A percentile compares a stretch with the other conserved stretches of the same genome.
Conservation (phyloP, 108 stramenopile genomes). For the Seminavis robusta region DNA sequence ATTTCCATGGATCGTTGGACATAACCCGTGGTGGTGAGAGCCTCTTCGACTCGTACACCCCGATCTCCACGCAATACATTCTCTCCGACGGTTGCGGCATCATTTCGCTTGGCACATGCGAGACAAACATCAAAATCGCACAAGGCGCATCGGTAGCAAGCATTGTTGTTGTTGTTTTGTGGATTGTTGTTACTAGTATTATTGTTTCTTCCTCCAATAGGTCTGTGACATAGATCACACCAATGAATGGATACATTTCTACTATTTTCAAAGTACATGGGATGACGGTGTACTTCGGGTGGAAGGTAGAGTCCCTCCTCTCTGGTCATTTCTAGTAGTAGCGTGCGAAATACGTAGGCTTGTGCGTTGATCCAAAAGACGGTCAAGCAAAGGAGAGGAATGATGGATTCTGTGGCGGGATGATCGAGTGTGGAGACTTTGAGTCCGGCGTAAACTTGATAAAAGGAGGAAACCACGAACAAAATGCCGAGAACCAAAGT, state of each 20-base stretch:
- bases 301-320: conserved; percentile 30
- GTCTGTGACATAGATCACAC: conserved; percentile 38
- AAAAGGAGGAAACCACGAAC: conserved; percentile 23
- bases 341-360: conserved; percentile 19
- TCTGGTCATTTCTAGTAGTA: conserved; percentile 37
- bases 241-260: conserved; percentile 28
- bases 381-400: conserved; percentile 24
- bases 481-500: conserved; percentile 13
- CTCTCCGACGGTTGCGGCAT: conserved; percentile 37
- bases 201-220: no score
- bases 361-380: conserved; percentile 44
- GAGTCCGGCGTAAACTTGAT: conserved; percentile 46
- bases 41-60: conserved; percentile 31
- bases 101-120: conserved; percentile 26
- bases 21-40: conserved; percentile 26
- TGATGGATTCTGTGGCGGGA: neutral
- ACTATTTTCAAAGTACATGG: conserved; percentile 15
- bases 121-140: conserved; percentile 59
- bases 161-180: neutral
- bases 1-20: conserved; percentile 33
- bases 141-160: conserved; percentile 42
- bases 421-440: conserved; percentile 12
- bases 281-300: conserved; percentile 38
- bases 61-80: conserved; percentile 39
- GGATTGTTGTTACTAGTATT: neutral